Evolutionary conservation across 2,329 filamentous ascomycete genomes (phyloP).

Genomic region (Microdochium nivale): DNA sequence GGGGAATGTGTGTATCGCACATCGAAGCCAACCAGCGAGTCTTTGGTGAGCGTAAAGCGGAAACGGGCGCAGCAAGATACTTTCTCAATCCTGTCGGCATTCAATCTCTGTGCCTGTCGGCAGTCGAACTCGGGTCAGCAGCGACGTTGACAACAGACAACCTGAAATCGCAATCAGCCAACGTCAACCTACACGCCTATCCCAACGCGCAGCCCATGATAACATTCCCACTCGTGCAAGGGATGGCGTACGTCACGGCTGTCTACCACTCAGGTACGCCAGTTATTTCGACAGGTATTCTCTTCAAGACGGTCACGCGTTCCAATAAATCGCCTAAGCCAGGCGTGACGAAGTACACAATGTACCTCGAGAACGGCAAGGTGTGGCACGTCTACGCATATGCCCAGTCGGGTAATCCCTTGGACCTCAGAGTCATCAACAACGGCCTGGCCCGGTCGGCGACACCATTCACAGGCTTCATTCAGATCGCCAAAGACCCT

Average conservation of each 20-base stretch:
- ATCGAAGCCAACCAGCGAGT: slow-evolving; percentile 58
- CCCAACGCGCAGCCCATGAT: slow-evolving; percentile 49
- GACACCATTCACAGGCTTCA: slow-evolving; percentile 61
- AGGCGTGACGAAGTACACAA: slow-evolving; percentile 67
- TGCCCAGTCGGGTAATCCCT: slow-evolving; percentile 45
- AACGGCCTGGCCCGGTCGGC: slow-evolving; percentile 57
- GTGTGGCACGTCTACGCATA: slow-evolving; percentile 77
- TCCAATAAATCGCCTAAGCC: slow-evolving; percentile 46
- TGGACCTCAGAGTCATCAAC: slow-evolving; percentile 61
- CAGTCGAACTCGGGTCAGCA: slow-evolving; percentile 56
- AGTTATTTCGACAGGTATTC: slow-evolving; percentile 63
- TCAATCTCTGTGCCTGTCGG: slow-evolving; percentile 73
- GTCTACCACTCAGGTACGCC: slow-evolving; percentile 65
- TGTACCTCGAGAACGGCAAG: slow-evolving; percentile 62
- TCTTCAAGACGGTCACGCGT: slow-evolving; percentile 60
- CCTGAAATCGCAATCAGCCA: slow-evolving; percentile 49
- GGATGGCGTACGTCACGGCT: slow-evolving; percentile 80
- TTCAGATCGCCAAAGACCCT: slow-evolving; percentile 79
- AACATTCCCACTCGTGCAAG: slow-evolving; percentile 77
- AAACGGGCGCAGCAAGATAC: slow-evolving; percentile 55
- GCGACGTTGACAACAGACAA: slow-evolving; percentile 48
- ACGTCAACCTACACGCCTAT: slow-evolving; percentile 57
- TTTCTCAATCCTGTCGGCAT: slow-evolving; percentile 78
- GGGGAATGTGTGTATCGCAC: slow-evolving; percentile 72
- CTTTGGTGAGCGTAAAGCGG: slow-evolving; percentile 49